Evolutionary conservation across 257 asterid genomes (phyloP), one percentile per base, ranked within the genome.

Genomic region (Knoxia roxburghii): DNA sequence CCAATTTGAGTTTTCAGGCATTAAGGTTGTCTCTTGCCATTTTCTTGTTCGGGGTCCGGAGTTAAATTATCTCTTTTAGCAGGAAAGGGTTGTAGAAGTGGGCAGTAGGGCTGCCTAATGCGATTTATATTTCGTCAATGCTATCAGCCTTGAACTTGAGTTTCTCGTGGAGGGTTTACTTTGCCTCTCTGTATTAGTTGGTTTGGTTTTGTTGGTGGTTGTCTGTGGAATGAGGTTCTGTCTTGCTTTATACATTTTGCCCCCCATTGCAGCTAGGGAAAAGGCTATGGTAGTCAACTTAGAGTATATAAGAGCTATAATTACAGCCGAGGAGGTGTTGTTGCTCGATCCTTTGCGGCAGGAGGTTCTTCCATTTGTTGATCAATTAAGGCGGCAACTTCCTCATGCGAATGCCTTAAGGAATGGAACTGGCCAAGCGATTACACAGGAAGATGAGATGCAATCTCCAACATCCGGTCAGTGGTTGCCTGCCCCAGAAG

Each of bases 321-420:
- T 94, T 77, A 89, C 96, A 14, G 97, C 99, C 1, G 98, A 94
- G 72, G 99, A 94, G 79, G 91, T 94, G 40, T 71, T 94, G 81
- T 77, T 94, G 75, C 98, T 94, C 55, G 96, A 94, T 73, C 99
- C 99, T 79, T 80, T 90, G 69, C 81, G 91, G 46, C 96, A 90
- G 68, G 99, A 94, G 87, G 97, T 89, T 72, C 91, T 94, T 78
- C 99, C 98, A 21, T 94, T 94, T 69, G 96, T 90, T 69, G 99
- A 87, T 82, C 97, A 89, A 84, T 91, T 94, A 68, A 94, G 89
- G 80, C 88, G 87, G 39, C 95, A 85, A 76, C 77, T 91, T 66
- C 95, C 89, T 8, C 83, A 71, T 20, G 84, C 79, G 77, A 79
- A 71, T 71, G 72, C 77, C 54, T 55, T 60, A 58, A 78, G 77